Conservation (phyloP, 176 grass and related monocot genomes). For the Eleusine indica region DNA sequence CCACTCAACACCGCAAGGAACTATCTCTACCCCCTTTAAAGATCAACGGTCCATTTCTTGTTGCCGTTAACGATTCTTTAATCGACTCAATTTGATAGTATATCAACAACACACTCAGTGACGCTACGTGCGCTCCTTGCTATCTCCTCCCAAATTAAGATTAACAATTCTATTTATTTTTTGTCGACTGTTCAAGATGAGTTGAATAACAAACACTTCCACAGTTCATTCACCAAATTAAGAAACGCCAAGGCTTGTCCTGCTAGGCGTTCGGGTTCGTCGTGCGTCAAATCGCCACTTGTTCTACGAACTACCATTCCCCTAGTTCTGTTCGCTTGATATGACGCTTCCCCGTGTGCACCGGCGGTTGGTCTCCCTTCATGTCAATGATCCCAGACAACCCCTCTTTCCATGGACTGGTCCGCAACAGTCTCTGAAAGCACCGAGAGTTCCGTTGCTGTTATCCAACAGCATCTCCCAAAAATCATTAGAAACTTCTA, state of each 20-base stretch:
- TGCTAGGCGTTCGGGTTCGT: neutral
- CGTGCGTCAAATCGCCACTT: conserved; percentile 29
- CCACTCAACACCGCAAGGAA: neutral
- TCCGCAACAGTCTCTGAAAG: conserved; percentile 41
- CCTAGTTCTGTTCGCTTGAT: neutral
- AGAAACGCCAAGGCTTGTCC: conserved; percentile 8
- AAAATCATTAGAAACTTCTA: conserved; percentile 30
- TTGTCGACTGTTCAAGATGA: neutral
- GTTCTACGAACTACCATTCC: neutral
- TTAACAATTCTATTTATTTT: neutral
- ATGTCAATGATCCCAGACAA: conserved; percentile 23
- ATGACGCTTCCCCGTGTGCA: neutral
- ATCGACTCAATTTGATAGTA: neutral
- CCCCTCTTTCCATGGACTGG: conserved; percentile 34
- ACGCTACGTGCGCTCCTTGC: neutral
- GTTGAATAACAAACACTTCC: neutral
- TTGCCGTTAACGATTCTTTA: neutral
- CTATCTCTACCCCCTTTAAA: neutral
- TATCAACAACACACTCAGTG: neutral
- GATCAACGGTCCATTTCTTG: neutral
- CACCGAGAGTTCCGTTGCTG: conserved; percentile 35
- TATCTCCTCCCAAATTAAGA: neutral
- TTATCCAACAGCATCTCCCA: conserved; percentile 20
- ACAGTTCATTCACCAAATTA: neutral
- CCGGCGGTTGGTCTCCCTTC: conserved; percentile 6